Percentiles rank a stretch among this genome's conserved stretches.
Conservation (phyloP, 73 alveolate species). For the Paramecium sonneborni region DNA sequence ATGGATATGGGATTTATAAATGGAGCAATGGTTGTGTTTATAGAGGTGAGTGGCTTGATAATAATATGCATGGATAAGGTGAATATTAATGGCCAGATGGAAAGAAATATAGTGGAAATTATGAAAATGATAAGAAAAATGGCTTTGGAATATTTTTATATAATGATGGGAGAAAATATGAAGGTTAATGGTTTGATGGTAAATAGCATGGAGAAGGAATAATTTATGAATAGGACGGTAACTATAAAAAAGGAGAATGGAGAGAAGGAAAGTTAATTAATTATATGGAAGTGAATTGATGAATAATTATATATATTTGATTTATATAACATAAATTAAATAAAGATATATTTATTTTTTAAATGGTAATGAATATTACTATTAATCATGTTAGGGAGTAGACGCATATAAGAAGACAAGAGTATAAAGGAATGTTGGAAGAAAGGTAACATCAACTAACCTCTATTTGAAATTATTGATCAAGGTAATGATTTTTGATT, state of each 20-base stretch:
- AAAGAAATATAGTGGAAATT: slow-evolving; percentile 71
- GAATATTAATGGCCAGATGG: slow-evolving; percentile 78
- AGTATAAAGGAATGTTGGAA: slow-evolving; percentile 44
- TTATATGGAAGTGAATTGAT: neutral
- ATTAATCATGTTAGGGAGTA: slow-evolving; percentile 19
- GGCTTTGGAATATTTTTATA: slow-evolving; percentile 75
- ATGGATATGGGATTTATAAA: slow-evolving; percentile 49
- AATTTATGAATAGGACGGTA: neutral
- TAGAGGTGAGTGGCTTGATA: slow-evolving; percentile 68
- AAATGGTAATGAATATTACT: neutral
- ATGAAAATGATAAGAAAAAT: slow-evolving; percentile 69
- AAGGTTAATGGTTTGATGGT: slow-evolving; percentile 81
- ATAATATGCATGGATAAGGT: slow-evolving; percentile 71
- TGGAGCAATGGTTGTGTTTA: slow-evolving; percentile 64
- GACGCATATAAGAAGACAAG: slow-evolving; percentile 59
- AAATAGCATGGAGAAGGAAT: slow-evolving; percentile 70
- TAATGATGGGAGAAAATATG: slow-evolving; percentile 73
- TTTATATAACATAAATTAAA: slow-evolving; percentile 18
- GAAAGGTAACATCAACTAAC: slow-evolving; percentile 68
- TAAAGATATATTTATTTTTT: slow-evolving; percentile 7
- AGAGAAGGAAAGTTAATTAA: neutral
- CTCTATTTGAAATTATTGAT: slow-evolving; percentile 62
- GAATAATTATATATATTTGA: neutral
- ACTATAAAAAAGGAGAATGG: neutral
- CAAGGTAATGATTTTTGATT: neutral